A percentile compares a stretch with the other conserved stretches of the same genome.
phyloP scores from a whole-genome alignment of 495 filamentous ascomycete species.

The Talaromyces proteolyticus region DNA sequence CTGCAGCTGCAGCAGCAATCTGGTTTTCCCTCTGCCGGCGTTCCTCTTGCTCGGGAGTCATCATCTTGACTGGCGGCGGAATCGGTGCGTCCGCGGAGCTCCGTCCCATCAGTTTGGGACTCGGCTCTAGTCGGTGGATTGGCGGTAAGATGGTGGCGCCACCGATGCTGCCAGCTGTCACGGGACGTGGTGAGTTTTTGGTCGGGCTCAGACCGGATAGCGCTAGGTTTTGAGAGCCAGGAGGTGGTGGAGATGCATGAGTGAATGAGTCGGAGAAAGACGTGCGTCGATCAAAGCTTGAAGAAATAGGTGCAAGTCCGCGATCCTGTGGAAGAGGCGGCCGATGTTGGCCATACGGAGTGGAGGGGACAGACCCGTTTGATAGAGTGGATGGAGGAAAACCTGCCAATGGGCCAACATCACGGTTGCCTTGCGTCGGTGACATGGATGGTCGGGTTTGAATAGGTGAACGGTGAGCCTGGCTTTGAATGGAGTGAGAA shows the following conservation, averaged over 20 bases:
- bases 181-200: conserved; percentile 57
- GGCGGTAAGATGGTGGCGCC: conserved; percentile 44
- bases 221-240: conserved; percentile 43
- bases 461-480: conserved; percentile 30
- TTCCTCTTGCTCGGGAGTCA: conserved; percentile 43
- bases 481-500: conserved; percentile 35
- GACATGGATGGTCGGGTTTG: conserved; percentile 45
- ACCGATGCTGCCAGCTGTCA: conserved; percentile 38
- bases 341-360: conserved; percentile 28
- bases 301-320: conserved; percentile 26
- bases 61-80: conserved; percentile 38
- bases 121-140: conserved; percentile 42
- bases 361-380: conserved; percentile 26
- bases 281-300: conserved; percentile 19
- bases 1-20: not conserved
- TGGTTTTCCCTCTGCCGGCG: conserved; percentile 37
- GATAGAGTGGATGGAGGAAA: conserved; percentile 25
- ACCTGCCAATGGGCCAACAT: conserved; percentile 41
- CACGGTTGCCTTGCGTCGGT: conserved; percentile 41
- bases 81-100: conserved; percentile 42
- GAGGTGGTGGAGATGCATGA: conserved; percentile 19
- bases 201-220: conserved; percentile 67
- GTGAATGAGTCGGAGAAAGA: conserved; percentile 35
- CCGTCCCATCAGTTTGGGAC: conserved; percentile 42
- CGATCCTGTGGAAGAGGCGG: conserved; percentile 24